These are phyloP conservation scores for Leccinum variicolor DNA, from an alignment of 768 basidiomycete species.

Conservation along the genomic window DNA sequence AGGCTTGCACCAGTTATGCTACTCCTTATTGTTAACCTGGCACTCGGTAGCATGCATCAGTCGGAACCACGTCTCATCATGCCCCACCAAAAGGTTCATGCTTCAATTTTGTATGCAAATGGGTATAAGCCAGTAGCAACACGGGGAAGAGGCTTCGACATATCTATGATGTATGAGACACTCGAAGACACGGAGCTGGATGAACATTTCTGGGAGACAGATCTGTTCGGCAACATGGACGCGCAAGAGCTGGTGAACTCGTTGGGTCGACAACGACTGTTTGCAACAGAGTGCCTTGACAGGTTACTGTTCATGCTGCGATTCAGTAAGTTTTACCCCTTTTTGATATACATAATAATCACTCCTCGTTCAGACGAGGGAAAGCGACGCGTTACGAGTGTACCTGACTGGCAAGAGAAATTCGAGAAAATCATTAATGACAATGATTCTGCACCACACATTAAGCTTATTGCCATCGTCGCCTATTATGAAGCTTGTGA, in stretches of 20 bases:
- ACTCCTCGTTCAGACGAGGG: not conserved
- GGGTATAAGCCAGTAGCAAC: not conserved
- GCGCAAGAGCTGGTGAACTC: not conserved
- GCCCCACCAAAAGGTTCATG: not conserved
- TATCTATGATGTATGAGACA: not conserved
- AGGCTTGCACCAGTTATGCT: not conserved
- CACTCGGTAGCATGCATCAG: conserved; percentile 1
- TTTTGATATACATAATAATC: not conserved
- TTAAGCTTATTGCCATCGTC: not conserved
- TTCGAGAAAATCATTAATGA: not conserved
- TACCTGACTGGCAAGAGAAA: not conserved
- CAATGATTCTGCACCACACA: not conserved
- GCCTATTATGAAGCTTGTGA: conserved; percentile 20
- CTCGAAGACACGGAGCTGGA: not conserved
- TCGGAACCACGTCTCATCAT: conserved; percentile 10
- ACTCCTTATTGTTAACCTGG: not conserved
- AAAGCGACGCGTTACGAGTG: not conserved
- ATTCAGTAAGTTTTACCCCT: not conserved
- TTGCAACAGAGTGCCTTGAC: not conserved
- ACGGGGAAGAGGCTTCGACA: not conserved
- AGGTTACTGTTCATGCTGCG: not conserved
- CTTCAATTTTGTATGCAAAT: not conserved
- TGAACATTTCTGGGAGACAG: conserved; percentile 9
- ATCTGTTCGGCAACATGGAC: not conserved
- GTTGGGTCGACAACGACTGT: not conserved